Evolutionary conservation across 352 stramenopile species (phyloP), one percentile per base, ranked within the genome.

Genomic region (Pythium rhizo-oryzae): DNA sequence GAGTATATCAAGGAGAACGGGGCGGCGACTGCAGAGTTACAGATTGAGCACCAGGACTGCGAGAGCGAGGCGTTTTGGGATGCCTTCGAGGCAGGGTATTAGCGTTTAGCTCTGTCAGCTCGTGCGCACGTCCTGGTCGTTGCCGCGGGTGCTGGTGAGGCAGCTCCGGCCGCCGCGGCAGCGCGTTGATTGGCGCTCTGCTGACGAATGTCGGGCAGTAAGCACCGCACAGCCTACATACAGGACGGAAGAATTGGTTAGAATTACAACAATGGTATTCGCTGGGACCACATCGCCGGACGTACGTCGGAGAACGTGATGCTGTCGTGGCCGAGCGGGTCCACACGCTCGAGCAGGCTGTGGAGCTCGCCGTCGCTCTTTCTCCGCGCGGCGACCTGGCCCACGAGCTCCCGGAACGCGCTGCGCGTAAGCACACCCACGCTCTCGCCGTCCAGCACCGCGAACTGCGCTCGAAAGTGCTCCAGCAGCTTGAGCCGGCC

Each of bases 301-400:
- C 62, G 24, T 60, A 79, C 72, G 25, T 94, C 84, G 8, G 81
- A 91, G 66, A 93, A 96, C 5, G 83, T 94, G 53, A 94, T 71
- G n/a, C 83, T 73, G 61, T 93, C 79, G 72, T 92, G 80, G 25
- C 81, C 69, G 25, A 84, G 86, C 5, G 86, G 86, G 63, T 94
- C 86, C 30, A 91, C 69, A 8, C 65, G 72, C 21, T 84, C 74
- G 3, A 94, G 21, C 8, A 94, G 65, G 12, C 62, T 72, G 44
- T 75, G 70, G 21, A 90, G 62, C 30, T 71, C 65, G 21, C 23
- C 19, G 41, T 66, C 57, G 9, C 50, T 47, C 41, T 47, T 49
- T 60, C 49, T 57, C 11, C 50, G 41, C 25, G 66, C 53, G 18
- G 52, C 52, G 9, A 65, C 9, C 18, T 59, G 52, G 2, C 7